Evolutionary conservation across 257 asterid genomes (phyloP).

Genomic region (Ilex aquifolium): DNA sequence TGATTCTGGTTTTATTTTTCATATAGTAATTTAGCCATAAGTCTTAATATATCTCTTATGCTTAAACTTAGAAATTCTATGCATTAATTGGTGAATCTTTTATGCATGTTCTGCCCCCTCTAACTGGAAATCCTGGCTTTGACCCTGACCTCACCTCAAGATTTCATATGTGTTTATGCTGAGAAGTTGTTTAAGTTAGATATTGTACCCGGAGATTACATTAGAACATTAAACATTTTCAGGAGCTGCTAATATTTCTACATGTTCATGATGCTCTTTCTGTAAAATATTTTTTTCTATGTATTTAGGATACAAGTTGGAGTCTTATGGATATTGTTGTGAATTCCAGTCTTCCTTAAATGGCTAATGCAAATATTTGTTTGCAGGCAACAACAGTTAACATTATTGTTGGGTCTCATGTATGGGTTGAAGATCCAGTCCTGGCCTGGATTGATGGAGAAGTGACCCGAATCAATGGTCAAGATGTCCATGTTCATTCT

Average conservation of each 20-base stretch:
- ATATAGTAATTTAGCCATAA: too few species aligned
- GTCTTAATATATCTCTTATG: too few species aligned
- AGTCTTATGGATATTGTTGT: conserved; percentile 2
- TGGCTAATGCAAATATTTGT: conserved; percentile 17
- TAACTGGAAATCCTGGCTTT: neutral
- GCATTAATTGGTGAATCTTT: neutral
- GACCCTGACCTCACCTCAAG: neutral
- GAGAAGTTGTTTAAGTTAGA: neutral
- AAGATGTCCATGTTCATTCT: conserved; percentile 74
- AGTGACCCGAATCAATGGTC: conserved; percentile 69
- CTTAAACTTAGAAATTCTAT: neutral
- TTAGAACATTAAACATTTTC: neutral
- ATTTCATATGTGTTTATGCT: neutral
- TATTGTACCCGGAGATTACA: neutral
- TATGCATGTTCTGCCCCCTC: neutral
- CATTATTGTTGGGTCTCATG: conserved; percentile 88
- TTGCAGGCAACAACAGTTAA: conserved; percentile 83
- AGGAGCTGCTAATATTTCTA: neutral
- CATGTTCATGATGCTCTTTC: neutral
- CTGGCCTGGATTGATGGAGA: conserved; percentile 98
- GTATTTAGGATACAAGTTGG: conserved; percentile 2
- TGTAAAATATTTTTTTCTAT: neutral
- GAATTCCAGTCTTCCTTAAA: conserved; percentile 11
- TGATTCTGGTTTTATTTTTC: too few species aligned
- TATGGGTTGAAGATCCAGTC: conserved; percentile 90